Percentiles rank a stretch among this genome's conserved stretches.
Conservation (phyloP, 1,284 basidiomycete genomes). For the Anthracocystis walkeri region DNA sequence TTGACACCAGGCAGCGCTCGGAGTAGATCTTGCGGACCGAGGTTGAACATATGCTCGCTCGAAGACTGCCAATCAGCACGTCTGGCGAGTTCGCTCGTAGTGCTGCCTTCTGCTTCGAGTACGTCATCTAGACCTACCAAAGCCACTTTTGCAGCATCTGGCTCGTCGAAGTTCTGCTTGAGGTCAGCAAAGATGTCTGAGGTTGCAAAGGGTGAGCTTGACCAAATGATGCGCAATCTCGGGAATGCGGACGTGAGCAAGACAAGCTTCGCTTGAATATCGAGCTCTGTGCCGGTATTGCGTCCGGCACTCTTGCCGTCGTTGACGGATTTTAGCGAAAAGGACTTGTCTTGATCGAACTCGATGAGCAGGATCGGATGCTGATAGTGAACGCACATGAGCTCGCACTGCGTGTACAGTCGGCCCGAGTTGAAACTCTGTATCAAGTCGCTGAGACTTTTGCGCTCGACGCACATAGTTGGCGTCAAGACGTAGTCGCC, state of each 20-base stretch:
- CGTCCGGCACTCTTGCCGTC: slow-evolving; percentile 23
- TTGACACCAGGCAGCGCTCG: slow-evolving; percentile 76
- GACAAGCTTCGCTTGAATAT: slow-evolving; percentile 89
- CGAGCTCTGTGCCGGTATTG: slow-evolving; percentile 64
- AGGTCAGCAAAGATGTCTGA: slow-evolving; percentile 93
- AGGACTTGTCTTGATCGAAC: slow-evolving; percentile 96
- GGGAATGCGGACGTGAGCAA: slow-evolving; percentile 90
- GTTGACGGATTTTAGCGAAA: slow-evolving; percentile 74
- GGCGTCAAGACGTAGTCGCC: slow-evolving; percentile 96
- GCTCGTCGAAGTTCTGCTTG: slow-evolving; percentile 85
- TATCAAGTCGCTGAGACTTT: slow-evolving; percentile 90
- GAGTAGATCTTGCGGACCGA: slow-evolving; percentile 70
- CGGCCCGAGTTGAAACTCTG: slow-evolving; percentile 92
- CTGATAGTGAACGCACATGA: slow-evolving; percentile 96
- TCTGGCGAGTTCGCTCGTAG: slow-evolving; percentile 14
- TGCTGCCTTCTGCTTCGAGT: slow-evolving; percentile 22
- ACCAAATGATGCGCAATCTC: slow-evolving; percentile 93
- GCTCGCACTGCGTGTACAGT: slow-evolving; percentile 95
- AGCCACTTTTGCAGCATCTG: slow-evolving; percentile 85
- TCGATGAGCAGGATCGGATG: slow-evolving; percentile 95
- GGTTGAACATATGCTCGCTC: slow-evolving; percentile 53
- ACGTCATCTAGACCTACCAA: slow-evolving; percentile 56
- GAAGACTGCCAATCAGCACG: slow-evolving; percentile 18
- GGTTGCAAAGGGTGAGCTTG: slow-evolving; percentile 91
- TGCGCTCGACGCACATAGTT: slow-evolving; percentile 94